These are phyloP conservation scores for Ophiostoma piceae DNA, from an alignment of 2,329 filamentous ascomycete genomes.

Conservation along the genomic window DNA sequence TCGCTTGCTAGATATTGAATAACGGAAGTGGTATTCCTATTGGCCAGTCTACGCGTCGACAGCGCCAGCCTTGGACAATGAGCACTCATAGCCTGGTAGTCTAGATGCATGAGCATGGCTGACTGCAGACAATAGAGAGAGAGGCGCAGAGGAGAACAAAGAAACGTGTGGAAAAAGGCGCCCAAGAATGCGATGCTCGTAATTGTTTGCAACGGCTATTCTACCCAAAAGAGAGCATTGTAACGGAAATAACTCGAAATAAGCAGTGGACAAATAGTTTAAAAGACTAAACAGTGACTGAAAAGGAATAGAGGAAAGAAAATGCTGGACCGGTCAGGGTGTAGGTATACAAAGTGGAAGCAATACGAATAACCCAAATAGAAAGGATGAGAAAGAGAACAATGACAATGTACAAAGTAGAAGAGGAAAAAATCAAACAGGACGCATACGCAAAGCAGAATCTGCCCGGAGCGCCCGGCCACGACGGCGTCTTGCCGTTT, in stretches of 20 bases:
- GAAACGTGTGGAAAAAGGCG: background rate
- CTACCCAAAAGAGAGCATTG: background rate
- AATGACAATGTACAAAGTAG: background rate
- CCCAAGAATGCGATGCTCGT: background rate
- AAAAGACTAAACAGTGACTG: background rate
- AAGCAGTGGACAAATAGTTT: background rate
- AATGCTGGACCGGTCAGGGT: slow-evolving; percentile 2
- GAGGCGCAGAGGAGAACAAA: background rate
- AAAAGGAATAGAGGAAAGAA: background rate
- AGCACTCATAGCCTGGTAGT: background rate
- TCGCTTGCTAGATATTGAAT: background rate
- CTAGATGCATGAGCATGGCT: background rate
- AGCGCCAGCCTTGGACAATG: background rate
- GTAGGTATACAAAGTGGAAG: background rate
- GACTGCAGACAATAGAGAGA: background rate
- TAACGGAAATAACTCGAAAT: background rate
- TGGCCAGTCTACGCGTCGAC: background rate
- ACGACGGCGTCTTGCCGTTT: slow-evolving; percentile 18
- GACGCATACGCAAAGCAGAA: background rate
- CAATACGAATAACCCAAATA: background rate
- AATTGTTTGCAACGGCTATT: background rate
- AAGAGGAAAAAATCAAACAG: background rate
- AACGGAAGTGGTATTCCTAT: background rate
- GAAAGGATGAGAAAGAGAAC: background rate
- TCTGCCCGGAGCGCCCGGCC: background rate